Base-by-base conservation (phyloP, 768 basidiomycete species). In the Steccherinum ochraceum region DNA sequence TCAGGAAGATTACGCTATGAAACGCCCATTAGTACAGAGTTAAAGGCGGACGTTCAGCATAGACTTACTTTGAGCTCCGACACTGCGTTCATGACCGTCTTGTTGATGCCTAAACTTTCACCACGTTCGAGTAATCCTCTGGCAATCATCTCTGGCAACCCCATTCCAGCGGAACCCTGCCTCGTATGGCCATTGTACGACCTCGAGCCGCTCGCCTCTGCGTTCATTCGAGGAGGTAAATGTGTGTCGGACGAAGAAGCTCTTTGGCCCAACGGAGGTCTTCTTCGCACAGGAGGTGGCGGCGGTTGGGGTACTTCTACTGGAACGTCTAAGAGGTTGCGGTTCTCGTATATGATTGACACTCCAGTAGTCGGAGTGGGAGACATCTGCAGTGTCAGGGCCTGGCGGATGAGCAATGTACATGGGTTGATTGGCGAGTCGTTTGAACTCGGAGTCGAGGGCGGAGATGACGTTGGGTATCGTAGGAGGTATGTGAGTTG, bases 401-500 rank as follows among this genome's bases (percentile, higher is more conserved):
- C 95, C 67, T 99, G 96, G 25, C 81, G 79, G 13, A 98, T 65
- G 18, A 99, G 77, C 27, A 95, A 73, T 42, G 73, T 73, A 19
- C 81, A 73, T 53, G 84, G 87, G 61, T 82, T 78, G 35, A 71
- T 64, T 26, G 63, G 61, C 18, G 60, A 57, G 19, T 62, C 19
- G 16, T 24, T 19, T 4, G 16, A 24, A 23, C 25, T 19, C 18
- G 49, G 10, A 26, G 44, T 13, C 45, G 5, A 49, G 46, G 26
- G 69, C 54, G 1, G 75, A 3, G 80, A 67, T n/a, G n/a, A n/a
- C n/a, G n/a, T n/a, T 12, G 95, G 92, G 67, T 97, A 98, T 49
- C 89, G 89, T 30, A 99, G 72, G 18, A 98, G 77, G 50, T 76
- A 73, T 20, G 91, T 92, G 23, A 99, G 72, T 59, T 96, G 87